Percentiles rank a stretch among this genome's conserved stretches.
Conservation (phyloP, 345 rosid genomes). For the Reutealis trisperma region DNA sequence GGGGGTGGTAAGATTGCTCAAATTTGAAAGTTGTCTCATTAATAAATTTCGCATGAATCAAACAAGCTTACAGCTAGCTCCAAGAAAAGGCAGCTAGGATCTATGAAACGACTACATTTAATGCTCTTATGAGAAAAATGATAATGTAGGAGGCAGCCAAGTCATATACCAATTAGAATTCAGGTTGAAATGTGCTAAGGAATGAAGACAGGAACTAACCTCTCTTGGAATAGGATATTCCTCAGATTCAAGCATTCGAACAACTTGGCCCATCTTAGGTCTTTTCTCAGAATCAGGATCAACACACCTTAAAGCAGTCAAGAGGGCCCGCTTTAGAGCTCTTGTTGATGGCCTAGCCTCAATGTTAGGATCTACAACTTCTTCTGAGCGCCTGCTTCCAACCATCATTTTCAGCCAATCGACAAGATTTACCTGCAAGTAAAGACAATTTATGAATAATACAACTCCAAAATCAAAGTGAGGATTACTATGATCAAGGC, state of each 20-base stretch:
- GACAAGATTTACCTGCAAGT: constrained; percentile 81
- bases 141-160: not conserved
- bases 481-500: not conserved
- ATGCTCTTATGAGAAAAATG: not conserved
- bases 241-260: constrained; percentile 97
- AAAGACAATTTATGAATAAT: constrained; percentile 6
- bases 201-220: constrained; percentile 42
- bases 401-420: constrained; percentile 99
- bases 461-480: not conserved
- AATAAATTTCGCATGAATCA: too few species aligned
- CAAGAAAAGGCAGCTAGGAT: not conserved
- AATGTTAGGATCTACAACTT: constrained; percentile 86
- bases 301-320: constrained; percentile 95
- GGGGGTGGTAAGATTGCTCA: not conserved
- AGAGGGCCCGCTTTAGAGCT: constrained; percentile 79
- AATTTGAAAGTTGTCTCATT: not conserved
- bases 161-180: not conserved
- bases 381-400: constrained; percentile 86
- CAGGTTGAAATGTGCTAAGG: not conserved
- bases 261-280: constrained; percentile 99
- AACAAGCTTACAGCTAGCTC: not conserved
- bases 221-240: constrained; percentile 96
- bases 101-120: not conserved
- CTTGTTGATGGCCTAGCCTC: constrained; percentile 87
- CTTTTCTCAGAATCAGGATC: constrained; percentile 93